A percentile compares a stretch with the other conserved stretches of the same genome.
Evolutionary conservation across 108 stramenopile species (phyloP).

Genomic region (Cyclostephanos invisitatus): DNA sequence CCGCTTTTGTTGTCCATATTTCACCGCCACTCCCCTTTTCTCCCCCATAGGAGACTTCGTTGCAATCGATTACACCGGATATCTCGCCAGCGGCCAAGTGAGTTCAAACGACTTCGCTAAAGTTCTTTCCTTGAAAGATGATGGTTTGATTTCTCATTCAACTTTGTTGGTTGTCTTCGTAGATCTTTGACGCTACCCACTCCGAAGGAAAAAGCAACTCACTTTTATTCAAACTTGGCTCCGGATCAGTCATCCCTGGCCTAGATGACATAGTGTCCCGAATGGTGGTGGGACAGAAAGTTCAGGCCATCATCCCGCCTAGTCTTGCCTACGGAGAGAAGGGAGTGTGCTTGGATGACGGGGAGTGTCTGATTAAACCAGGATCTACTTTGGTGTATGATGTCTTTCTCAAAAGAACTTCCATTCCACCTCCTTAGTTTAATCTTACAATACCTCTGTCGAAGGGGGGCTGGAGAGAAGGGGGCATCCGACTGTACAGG

Average conservation of each 20-base stretch:
- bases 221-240: constrained; percentile 77
- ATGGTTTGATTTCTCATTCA: background rate
- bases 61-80: constrained; percentile 88
- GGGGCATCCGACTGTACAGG: background rate
- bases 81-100: constrained; percentile 67
- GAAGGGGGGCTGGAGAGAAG: background rate
- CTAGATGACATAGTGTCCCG: constrained; percentile 74
- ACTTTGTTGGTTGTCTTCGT: background rate
- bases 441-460: background rate
- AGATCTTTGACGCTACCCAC: constrained; percentile 89
- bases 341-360: constrained; percentile 82
- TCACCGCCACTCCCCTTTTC: background rate
- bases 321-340: constrained; percentile 77
- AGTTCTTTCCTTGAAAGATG: background rate
- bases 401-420: constrained; percentile 71
- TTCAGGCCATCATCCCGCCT: constrained; percentile 88
- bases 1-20: background rate
- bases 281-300: constrained; percentile 84
- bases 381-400: constrained; percentile 86
- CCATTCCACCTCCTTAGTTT: constrained; percentile 80
- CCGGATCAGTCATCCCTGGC: constrained; percentile 71
- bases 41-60: constrained; percentile 65
- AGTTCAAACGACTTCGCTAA: background rate
- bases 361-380: constrained; percentile 86
- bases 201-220: constrained; percentile 76